Base-by-base conservation (phyloP, 371 early-diverging fungal genomes). In the Circinella minor region DNA sequence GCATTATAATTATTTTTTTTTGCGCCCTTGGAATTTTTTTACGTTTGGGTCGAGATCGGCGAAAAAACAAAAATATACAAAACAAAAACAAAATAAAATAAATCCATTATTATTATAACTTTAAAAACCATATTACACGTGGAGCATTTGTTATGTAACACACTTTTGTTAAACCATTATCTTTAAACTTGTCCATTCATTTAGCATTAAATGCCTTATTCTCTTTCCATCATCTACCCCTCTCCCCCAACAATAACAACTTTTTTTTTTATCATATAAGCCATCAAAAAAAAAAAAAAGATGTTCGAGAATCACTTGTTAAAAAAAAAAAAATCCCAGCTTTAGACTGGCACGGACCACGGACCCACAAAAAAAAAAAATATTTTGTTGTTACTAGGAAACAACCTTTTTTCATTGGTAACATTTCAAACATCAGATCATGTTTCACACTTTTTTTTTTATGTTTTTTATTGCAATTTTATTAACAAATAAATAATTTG, bases 31-130 rank as follows among this genome's bases (percentile, higher is more conserved):
- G n/a, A n/a, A n/a, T n/a, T n/a, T n/a, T n/a, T n/a, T n/a, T n/a
- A n/a, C n/a, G n/a, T n/a, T n/a, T 61, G 65, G 54, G 57, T 65
- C 65, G 65, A 54, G 65, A 65, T 65, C 65, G 65, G 36, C 65
- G 27, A 27, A 27, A 2, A 27, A 27, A n/a, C n/a, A n/a, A n/a
- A n/a, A n/a, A n/a, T n/a, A n/a, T n/a, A n/a, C n/a, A n/a, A 27
- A 27, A 27, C 27, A 27, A 27, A 27, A 27, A 27, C 27, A 27
- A 1, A 27, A 27, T 27, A 27, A 27, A 27, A 27, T 27, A 27
- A 27, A n/a, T n/a, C n/a, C n/a, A n/a, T n/a, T n/a, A n/a, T n/a
- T n/a, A n/a, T n/a, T n/a, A n/a, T n/a, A n/a, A n/a, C n/a, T n/a
- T n/a, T n/a, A n/a, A n/a, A n/a, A n/a, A 27, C 27, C 27, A 27